Base-by-base conservation (phyloP, 345 rosid genomes). In the Boechera retrofracta region DNA sequence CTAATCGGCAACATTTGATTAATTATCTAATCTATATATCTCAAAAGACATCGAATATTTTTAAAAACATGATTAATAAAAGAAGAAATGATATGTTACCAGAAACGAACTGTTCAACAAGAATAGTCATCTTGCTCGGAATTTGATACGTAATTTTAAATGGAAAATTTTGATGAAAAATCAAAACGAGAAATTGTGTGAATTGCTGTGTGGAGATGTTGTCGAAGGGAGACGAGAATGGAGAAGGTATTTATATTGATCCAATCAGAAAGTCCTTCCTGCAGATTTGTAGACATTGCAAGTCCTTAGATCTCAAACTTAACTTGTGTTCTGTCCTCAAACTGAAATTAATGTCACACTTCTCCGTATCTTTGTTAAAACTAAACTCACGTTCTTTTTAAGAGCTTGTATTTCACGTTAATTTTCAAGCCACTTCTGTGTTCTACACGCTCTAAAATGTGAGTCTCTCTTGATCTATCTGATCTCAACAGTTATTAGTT, bases 41-140 rank as follows among this genome's bases (percentile, higher is more conserved):
- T 28, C 10, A 5, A 54, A 24, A 54, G 16, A 28, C 26, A 24
- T 29, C 7, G 4, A 54, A 13, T 12, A 15, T 47, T 15, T n/a
- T n/a, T 16, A 7, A 49, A 49, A 47, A 6, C 9, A 0, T 48
- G 2, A 16, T 6, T 31, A 29, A 4, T 8, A 18, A 32, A 49
- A 28, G 4, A 65, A 57, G 33, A 13, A 28, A 67, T 58, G 51
- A 65, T 33, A 63, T 28, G 15, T 12, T 87, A 89, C 93, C 97
- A 33, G 80, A 33, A 44, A 79, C 76, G 51, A 79, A 80, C 60
- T 85, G 83, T 69, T 72, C 85, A 28, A 87, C 78, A 72, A 89
- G 79, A 79, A 91, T 82, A 41, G 97, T 86, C 97, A 91, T 91
- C 67, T 57, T 77, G 57, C 55, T 72, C 21, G 31, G 63, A 31